Base-by-base conservation (phyloP, 352 stramenopile genomes). In the Pythium angustatum region DNA sequence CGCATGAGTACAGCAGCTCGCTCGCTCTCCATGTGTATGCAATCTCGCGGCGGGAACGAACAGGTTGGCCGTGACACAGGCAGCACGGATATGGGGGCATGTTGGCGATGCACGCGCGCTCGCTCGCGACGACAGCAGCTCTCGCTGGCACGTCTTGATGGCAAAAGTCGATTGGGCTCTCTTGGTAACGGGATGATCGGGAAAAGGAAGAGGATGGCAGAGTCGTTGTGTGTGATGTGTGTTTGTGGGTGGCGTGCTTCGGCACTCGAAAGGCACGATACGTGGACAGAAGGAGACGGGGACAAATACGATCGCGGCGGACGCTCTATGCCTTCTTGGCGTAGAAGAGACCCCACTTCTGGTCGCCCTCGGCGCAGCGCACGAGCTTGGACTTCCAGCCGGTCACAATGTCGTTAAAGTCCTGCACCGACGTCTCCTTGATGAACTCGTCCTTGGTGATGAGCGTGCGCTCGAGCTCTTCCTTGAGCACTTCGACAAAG, bases 341-440 rank as follows among this genome's bases (percentile, higher is more conserved):
- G 26, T 65, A 62, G 44, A 80, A 80, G 68, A 80, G 71, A 10
- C 74, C 74, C 74, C 73, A 80, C 38, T 76, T 77, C 60, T 80
- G 73, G 54, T 80, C 73, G 40, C 73, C 73, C 26, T 80, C 73
- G 36, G 67, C 69, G 33, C 73, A 80, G 45, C 73, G 69, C 45
- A 63, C 64, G 45, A 80, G 58, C 47, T 80, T 80, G 50, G 69
- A 47, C 28, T 80, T 48, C 73, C 73, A 80, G 54, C 73, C 69
- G 8, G 63, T 44, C 12, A 80, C 71, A 54, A 80, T 76, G 53
- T 73, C 69, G 43, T 80, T 55, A 34, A 74, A 80, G 64, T 80
- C 73, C 26, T 62, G 49, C 21, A 71, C 68, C 31, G 69, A 78
- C 30, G 71, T 80, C 47, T 80, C 65, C n/a, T 70, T 50, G 36